Conservation (phyloP, 305 asterid genomes). For the Lippia alba region DNA sequence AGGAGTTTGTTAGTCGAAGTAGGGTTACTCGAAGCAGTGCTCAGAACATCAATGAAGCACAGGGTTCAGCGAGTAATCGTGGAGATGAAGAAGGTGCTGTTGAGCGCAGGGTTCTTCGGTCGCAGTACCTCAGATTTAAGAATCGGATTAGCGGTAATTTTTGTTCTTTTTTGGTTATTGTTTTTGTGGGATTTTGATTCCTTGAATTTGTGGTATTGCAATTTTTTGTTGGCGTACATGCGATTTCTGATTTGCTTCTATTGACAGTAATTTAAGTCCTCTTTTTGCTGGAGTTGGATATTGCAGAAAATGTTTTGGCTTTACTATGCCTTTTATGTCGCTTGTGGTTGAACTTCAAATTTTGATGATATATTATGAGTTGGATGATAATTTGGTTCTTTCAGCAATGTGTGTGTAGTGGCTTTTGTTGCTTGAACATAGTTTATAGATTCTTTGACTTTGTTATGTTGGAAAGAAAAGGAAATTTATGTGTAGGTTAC, state of each 20-base stretch:
- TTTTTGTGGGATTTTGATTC: neutral
- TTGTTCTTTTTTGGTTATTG: neutral
- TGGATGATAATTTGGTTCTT: neutral
- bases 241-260: neutral
- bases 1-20: conserved; percentile 35
- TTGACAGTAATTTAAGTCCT: neutral
- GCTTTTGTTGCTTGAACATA: neutral
- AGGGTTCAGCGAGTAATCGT: conserved; percentile 26
- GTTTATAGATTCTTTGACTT: neutral
- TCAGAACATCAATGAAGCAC: conserved; percentile 34
- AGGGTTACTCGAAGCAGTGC: conserved; percentile 40
- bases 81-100: conserved; percentile 32
- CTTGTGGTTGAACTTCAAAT: neutral
- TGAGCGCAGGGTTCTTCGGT: conserved; percentile 54
- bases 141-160: conserved; percentile 50
- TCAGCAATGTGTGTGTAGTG: neutral
- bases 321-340: too few relatives aligned
- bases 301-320: too few relatives aligned
- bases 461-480: neutral
- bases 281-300: too few relatives aligned
- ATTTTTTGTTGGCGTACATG: neutral
- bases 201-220: neutral
- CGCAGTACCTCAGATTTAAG: conserved; percentile 55
- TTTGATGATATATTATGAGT: neutral
- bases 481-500: conserved; percentile 2